phyloP scores from a whole-genome alignment of 352 stramenopile genomes.

The Lagenidium giganteum region DNA sequence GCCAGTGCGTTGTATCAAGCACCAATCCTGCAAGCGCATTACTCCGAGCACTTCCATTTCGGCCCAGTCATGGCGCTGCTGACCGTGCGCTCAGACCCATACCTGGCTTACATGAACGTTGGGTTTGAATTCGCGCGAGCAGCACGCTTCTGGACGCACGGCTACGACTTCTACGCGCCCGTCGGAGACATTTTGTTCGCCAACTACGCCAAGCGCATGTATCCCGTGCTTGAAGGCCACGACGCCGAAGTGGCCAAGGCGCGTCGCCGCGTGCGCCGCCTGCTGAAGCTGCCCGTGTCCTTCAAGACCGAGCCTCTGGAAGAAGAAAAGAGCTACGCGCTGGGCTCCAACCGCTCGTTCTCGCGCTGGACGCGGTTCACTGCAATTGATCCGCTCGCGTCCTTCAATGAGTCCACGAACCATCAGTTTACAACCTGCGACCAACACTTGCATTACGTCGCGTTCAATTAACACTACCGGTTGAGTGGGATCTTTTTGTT shows the following conservation, averaged over 20 bases:
- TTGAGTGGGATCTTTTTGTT: constrained; percentile 4
- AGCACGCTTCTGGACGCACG: constrained; percentile 79
- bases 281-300: constrained; percentile 50
- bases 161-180: constrained; percentile 84
- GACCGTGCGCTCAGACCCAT: constrained; percentile 67
- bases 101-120: constrained; percentile 49
- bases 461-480: constrained; percentile 2
- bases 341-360: constrained; percentile 45
- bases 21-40: constrained; percentile 71
- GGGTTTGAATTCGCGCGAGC: constrained; percentile 75
- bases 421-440: constrained; percentile 80
- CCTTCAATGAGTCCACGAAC: constrained; percentile 78
- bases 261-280: constrained; percentile 57
- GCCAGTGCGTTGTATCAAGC: constrained; percentile 7
- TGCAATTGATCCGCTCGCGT: constrained; percentile 39
- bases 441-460: constrained; percentile 48
- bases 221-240: constrained; percentile 16
- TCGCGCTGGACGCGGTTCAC: constrained; percentile 62
- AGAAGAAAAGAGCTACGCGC: constrained; percentile 32
- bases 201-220: constrained; percentile 48
- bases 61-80: constrained; percentile 48
- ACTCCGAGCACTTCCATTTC: constrained; percentile 83
- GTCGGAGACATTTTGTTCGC: constrained; percentile 57
- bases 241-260: constrained; percentile 16
- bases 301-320: constrained; percentile 22